Evolutionary conservation across 2,329 filamentous ascomycete species (phyloP).

Genomic region (Ascocoryne sarcoides): DNA sequence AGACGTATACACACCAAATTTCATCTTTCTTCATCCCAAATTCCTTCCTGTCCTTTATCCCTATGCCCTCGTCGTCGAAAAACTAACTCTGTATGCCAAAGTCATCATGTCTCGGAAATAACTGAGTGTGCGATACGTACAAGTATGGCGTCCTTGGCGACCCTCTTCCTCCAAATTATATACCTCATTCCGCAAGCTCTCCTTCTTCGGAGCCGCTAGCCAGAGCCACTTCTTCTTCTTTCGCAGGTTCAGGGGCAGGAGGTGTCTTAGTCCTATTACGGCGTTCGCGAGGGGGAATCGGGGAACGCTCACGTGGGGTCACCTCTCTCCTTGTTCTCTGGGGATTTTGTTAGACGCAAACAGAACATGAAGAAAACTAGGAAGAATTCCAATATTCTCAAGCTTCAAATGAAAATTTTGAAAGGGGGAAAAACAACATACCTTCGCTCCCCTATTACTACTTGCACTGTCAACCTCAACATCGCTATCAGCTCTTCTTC

Average conservation of each 20-base stretch:
- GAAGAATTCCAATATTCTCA: too few species aligned
- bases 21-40: slow-evolving; percentile 1
- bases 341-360: slow-evolving; percentile 13
- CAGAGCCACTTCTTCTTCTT: slow-evolving; percentile 36
- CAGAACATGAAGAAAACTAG: too few species aligned
- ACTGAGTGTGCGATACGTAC: slow-evolving; percentile 30
- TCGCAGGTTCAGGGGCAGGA: slow-evolving; percentile 29
- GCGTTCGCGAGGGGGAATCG: slow-evolving; percentile 41
- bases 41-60: slow-evolving; percentile 2
- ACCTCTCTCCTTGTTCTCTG: slow-evolving; percentile 51
- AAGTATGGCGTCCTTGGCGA: slow-evolving; percentile 9
- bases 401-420: too few species aligned
- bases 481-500: slow-evolving; percentile 72
- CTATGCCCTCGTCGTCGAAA: slow-evolving; percentile 1
- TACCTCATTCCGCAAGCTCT: slow-evolving; percentile 80
- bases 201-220: slow-evolving; percentile 88
- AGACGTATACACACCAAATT: slow-evolving; percentile 12
- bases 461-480: slow-evolving; percentile 54
- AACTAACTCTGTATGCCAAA: slow-evolving; percentile 21
- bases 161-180: slow-evolving; percentile 1
- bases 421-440: slow-evolving; percentile 7
- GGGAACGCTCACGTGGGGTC: slow-evolving; percentile 51
- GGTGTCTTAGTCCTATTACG: slow-evolving; percentile 50
- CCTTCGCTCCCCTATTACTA: slow-evolving; percentile 58
- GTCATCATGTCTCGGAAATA: slow-evolving; percentile 26